Conservation (phyloP, 176 grass and related monocot genomes). For the Musa schizocarpa region DNA sequence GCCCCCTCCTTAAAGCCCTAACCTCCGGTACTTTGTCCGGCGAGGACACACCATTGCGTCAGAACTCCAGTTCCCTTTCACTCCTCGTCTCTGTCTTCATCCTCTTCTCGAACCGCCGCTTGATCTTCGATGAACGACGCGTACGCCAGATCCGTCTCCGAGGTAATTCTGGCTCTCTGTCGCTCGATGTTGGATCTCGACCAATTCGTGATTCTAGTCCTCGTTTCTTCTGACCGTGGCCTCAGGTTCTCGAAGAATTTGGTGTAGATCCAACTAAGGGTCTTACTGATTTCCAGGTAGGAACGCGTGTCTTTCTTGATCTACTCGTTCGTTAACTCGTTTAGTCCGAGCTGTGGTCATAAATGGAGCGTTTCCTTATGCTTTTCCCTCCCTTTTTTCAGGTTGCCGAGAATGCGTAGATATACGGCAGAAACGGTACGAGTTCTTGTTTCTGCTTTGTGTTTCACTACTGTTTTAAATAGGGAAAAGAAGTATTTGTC, state of each 20-base stretch:
- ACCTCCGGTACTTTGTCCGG: neutral
- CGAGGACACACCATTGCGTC: neutral
- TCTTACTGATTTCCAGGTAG: slow-evolving; percentile 77
- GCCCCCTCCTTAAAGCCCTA: neutral
- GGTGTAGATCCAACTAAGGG: slow-evolving; percentile 78
- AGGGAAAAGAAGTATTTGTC: neutral
- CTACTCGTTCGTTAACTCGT: neutral
- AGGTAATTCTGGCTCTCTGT: slow-evolving; percentile 39
- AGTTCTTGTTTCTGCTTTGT: neutral
- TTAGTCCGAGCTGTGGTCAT: neutral
- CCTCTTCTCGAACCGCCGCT: neutral
- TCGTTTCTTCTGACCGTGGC: neutral
- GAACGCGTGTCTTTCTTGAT: slow-evolving; percentile 16
- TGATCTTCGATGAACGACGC: slow-evolving; percentile 63
- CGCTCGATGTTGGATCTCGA: neutral
- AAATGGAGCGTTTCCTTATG: neutral
- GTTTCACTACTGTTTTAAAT: neutral
- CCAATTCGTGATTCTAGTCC: too few species aligned
- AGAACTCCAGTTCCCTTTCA: neutral
- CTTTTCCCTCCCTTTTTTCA: slow-evolving; percentile 37
- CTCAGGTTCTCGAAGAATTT: slow-evolving; percentile 73
- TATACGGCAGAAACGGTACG: slow-evolving; percentile 79
- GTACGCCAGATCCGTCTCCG: slow-evolving; percentile 69
- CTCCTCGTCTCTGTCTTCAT: neutral
- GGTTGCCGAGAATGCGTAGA: slow-evolving; percentile 60